Evolutionary conservation across 2,329 filamentous ascomycete genomes (phyloP), one percentile per base, ranked within the genome.

Genomic region (Fusarium piperis): DNA sequence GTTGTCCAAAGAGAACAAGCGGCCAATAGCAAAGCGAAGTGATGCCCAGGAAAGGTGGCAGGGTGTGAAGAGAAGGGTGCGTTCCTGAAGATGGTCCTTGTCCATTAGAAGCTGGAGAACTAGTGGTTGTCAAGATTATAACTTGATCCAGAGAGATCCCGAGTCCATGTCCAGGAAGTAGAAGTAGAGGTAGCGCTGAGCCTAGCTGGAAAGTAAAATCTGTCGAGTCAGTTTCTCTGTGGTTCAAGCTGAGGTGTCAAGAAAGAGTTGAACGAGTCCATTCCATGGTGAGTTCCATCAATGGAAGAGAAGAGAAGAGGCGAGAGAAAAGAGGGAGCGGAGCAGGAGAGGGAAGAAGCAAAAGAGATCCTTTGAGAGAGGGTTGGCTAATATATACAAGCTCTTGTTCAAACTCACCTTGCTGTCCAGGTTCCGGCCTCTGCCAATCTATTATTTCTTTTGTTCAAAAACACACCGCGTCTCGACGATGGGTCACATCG

Each of bases 301-400:
- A 46, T 71, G 61, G 71, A 65, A 64, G 16, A 46, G 23, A 23
- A 35, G 16, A 46, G 23, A 23, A 35, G n/a, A n/a, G n/a, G n/a
- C n/a, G n/a, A n/a, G n/a, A n/a, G 60, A 68, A 70, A 26, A 32
- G 56, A 57, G 46, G 59, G 44, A 51, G 32, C 51, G n/a, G n/a
- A 35, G 20, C 39, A 39, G 38, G 53, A 52, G 57, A 64, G 67
- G 70, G 44, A 70, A 59, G 68, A 65, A 53, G 51, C 51, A 53
- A 53, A 74, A 70, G 71, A 74, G 69, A 75, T 77, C 77, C 79
- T 78, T 83, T 83, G 79, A 81, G 71, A 75, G 74, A 76, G 74
- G 79, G 78, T 81, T 84, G 81, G 82, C 80, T 80, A 80, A 82
- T 85, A 87, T 86, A 84, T 86, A 87, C 85, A 87, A 83, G 83